phyloP scores from a whole-genome alignment of 2,329 filamentous ascomycete species.

The Aschersonia sp. region DNA sequence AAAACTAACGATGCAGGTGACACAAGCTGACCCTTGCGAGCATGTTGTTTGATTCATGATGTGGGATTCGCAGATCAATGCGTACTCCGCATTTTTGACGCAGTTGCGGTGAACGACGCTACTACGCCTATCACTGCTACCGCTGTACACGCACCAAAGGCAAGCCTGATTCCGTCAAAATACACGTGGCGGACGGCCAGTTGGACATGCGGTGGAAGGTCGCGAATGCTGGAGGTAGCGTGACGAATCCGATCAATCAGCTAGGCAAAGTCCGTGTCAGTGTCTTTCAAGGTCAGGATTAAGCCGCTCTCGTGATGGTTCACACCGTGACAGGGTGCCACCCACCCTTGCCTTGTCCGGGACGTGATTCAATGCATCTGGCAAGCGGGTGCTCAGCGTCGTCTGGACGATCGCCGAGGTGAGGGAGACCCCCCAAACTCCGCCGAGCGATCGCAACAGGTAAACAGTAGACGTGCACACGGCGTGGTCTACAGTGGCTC shows the following conservation, averaged over 20 bases:
- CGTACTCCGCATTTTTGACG: conserved; percentile 16
- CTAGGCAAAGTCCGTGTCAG: conserved; percentile 18
- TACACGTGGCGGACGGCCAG: conserved; percentile 42
- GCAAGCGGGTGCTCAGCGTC: conserved; percentile 38
- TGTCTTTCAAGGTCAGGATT: neutral
- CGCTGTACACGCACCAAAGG: conserved; percentile 38
- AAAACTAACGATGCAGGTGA: neutral
- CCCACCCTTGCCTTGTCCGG: conserved; percentile 44
- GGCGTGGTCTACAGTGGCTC: conserved; percentile 32
- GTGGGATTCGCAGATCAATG: conserved; percentile 4
- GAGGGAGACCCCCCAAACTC: conserved; percentile 49
- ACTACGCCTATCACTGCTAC: conserved; percentile 31
- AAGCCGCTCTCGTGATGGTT: neutral
- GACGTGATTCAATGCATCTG: conserved; percentile 36
- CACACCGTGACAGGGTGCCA: conserved; percentile 9
- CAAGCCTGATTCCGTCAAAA: conserved; percentile 41
- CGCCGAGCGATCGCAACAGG: conserved; percentile 46
- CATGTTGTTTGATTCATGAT: neutral
- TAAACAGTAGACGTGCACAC: conserved; percentile 49
- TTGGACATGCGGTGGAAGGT: conserved; percentile 40
- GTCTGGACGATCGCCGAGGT: conserved; percentile 50
- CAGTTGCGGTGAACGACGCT: conserved; percentile 15
- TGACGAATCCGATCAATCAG: conserved; percentile 48
- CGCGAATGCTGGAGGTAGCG: conserved; percentile 39
- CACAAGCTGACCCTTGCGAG: neutral